Conservation (phyloP, 129 eudicot genomes). For the Glebionis coronaria region DNA sequence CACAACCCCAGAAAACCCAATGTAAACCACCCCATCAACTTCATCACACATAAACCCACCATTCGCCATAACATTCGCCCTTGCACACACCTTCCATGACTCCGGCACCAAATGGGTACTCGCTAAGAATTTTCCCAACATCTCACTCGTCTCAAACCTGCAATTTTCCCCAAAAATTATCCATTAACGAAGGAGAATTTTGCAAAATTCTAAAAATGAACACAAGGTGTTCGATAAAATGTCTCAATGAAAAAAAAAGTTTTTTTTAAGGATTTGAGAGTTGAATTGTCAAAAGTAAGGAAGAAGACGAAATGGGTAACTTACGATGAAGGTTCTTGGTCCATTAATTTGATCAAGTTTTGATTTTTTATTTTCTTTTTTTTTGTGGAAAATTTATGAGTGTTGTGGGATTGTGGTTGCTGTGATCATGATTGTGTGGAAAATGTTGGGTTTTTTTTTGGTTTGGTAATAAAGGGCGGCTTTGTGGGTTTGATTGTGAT, state of each 20-base stretch:
- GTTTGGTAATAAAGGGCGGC: too few species aligned
- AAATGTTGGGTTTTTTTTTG: too few species aligned
- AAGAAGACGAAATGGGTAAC: conserved; percentile 21
- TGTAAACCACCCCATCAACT: conserved; percentile 43
- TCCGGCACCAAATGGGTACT: conserved; percentile 64
- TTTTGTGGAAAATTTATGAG: not conserved
- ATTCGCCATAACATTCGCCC: conserved; percentile 43
- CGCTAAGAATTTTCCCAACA: conserved; percentile 62
- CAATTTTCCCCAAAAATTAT: not conserved
- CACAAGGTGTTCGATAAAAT: conserved; percentile 32
- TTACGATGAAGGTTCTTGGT: conserved; percentile 79
- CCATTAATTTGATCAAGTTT: conserved; percentile 38
- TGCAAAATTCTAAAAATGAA: not conserved
- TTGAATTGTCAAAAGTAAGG: conserved; percentile 28
- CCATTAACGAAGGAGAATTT: too few species aligned
- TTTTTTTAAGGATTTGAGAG: conserved; percentile 1
- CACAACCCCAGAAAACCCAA: conserved; percentile 67
- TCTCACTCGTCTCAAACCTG: conserved; percentile 89
- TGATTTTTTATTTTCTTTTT: not conserved
- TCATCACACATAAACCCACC: conserved; percentile 33
- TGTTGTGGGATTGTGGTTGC: too few species aligned
- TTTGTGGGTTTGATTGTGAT: too few species aligned
- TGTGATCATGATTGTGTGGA: too few species aligned
- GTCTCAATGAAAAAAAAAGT: conserved; percentile 4
- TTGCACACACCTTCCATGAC: conserved; percentile 65